phyloP scores from a whole-genome alignment of 192 early-diverging fungal species.

The Coemansia sp. region DNA sequence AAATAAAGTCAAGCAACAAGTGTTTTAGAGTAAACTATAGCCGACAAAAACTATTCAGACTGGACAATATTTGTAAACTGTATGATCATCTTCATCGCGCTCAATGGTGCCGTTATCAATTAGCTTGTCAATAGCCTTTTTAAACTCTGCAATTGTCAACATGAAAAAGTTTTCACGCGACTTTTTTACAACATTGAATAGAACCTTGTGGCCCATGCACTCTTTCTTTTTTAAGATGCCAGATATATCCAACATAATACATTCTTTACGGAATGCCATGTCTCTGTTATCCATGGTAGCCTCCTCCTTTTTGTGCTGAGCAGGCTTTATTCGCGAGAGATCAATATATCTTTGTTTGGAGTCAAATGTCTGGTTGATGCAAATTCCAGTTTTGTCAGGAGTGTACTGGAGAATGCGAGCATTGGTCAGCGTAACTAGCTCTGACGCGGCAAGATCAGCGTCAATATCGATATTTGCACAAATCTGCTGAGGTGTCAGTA shows the following conservation, averaged over 20 bases:
- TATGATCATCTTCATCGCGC: neutral
- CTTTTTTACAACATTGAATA: neutral
- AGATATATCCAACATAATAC: constrained; percentile 1
- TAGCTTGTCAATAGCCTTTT: neutral
- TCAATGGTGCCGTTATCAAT: neutral
- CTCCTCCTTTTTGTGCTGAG: neutral
- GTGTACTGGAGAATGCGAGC: neutral
- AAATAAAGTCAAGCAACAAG: too few species aligned
- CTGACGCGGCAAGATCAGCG: neutral
- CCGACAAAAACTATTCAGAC: neutral
- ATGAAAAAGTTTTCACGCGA: constrained; percentile 2
- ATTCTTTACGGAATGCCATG: neutral
- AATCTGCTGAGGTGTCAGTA: neutral
- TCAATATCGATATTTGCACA: neutral
- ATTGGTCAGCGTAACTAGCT: neutral
- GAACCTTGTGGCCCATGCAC: neutral
- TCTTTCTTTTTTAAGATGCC: neutral
- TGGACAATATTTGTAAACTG: neutral
- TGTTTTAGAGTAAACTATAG: neutral
- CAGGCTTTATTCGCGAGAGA: constrained; percentile 69
- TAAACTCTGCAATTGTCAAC: constrained; percentile 5
- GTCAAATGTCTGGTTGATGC: constrained; percentile 71
- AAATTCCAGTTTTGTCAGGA: neutral
- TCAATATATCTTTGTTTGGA: constrained; percentile 83
- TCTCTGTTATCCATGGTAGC: neutral